Evolutionary conservation across 306 rosid species (phyloP).

Genomic region (Trifolium repens): DNA sequence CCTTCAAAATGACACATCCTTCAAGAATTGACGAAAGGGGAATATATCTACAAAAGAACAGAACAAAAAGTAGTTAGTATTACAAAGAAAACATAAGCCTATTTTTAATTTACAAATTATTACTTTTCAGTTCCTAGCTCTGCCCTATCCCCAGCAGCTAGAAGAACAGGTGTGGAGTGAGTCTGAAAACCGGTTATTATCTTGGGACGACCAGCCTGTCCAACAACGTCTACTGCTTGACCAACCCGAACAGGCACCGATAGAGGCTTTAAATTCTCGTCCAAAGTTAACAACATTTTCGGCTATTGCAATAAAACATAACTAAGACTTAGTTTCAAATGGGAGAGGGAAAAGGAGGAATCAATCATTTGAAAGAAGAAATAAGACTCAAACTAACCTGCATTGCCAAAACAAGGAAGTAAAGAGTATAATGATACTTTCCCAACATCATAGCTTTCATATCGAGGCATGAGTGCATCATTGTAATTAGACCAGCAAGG

Average conservation of each 20-base stretch:
- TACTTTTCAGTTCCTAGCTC: slow-evolving; percentile 96
- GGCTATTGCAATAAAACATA: slow-evolving; percentile 61
- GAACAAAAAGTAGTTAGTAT: slow-evolving; percentile 1
- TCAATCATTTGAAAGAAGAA: neutral
- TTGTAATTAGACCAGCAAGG: slow-evolving; percentile 78
- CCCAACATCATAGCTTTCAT: slow-evolving; percentile 82
- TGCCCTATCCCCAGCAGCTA: slow-evolving; percentile 94
- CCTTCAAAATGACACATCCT: too few relatives aligned
- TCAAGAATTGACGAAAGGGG: too few relatives aligned
- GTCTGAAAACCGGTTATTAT: slow-evolving; percentile 92
- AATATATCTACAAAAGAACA: slow-evolving; percentile 59
- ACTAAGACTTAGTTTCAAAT: slow-evolving; percentile 25
- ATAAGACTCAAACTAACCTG: slow-evolving; percentile 62
- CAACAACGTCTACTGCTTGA: slow-evolving; percentile 92
- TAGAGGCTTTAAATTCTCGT: slow-evolving; percentile 73
- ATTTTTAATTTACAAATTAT: slow-evolving; percentile 35
- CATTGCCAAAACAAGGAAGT: slow-evolving; percentile 96
- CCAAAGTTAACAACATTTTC: slow-evolving; percentile 92
- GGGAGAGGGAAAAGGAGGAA: neutral
- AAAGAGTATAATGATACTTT: slow-evolving; percentile 88
- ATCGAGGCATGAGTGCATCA: slow-evolving; percentile 95
- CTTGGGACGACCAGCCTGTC: slow-evolving; percentile 97
- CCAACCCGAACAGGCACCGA: slow-evolving; percentile 92
- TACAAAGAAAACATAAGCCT: neutral
- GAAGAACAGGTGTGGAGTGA: slow-evolving; percentile 89